Percentiles rank a stretch among this genome's conserved stretches.
Conservation (phyloP, 202 grass and related monocot species). For the Setaria italica region DNA sequence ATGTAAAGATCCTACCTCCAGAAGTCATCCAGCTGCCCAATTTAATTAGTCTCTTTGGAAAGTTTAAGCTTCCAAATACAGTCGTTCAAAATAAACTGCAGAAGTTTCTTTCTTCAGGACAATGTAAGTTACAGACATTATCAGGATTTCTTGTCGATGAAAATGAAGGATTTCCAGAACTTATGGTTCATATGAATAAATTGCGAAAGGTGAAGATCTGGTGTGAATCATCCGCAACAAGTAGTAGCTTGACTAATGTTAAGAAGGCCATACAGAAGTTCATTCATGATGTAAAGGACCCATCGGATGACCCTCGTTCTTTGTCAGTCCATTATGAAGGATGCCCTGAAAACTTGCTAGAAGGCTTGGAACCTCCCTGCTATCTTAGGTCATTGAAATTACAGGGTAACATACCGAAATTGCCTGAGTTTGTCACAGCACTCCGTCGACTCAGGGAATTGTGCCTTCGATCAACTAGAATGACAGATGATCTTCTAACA, state of each 20-base stretch:
- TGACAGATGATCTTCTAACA: slow-evolving; percentile 15
- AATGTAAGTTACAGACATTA: background rate
- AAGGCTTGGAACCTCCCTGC: background rate
- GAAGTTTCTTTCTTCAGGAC: background rate
- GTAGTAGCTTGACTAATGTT: background rate
- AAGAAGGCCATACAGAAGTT: background rate
- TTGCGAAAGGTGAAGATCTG: slow-evolving; percentile 12
- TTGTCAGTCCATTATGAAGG: slow-evolving; percentile 11
- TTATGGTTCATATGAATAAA: slow-evolving; percentile 7
- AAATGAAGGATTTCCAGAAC: background rate
- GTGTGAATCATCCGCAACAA: slow-evolving; percentile 16
- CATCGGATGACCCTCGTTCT: slow-evolving; percentile 13
- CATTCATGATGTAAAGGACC: background rate
- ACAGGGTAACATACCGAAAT: background rate
- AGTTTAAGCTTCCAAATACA: background rate
- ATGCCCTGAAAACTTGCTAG: background rate
- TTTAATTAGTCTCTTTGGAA: slow-evolving; percentile 7
- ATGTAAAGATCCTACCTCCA: background rate
- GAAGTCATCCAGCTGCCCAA: background rate
- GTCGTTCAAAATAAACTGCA: background rate
- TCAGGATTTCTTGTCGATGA: slow-evolving; percentile 1
- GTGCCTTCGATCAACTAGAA: background rate
- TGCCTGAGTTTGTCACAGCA: background rate
- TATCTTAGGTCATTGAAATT: slow-evolving; percentile 8
- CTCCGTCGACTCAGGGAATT: slow-evolving; percentile 11